These are phyloP conservation scores for Ricinus communis DNA, from an alignment of 345 rosid species.

Conservation along the genomic window DNA sequence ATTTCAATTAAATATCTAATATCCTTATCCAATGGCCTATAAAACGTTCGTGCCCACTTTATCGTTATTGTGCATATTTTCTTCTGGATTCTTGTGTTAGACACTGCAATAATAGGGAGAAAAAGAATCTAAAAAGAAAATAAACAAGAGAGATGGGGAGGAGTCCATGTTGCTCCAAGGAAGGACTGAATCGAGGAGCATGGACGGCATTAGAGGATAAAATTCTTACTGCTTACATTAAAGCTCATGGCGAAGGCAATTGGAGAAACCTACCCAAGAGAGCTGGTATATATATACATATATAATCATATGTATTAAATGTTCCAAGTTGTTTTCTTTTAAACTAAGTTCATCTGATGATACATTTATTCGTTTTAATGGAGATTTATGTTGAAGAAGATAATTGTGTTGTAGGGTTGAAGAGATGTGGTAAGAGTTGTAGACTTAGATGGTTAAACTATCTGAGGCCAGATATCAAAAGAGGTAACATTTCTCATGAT, in stretches of 20 bases:
- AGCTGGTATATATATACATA: slow-evolving; percentile 39
- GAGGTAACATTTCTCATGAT: slow-evolving; percentile 53
- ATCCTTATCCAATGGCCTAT: too few relatives aligned
- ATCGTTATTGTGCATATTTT: too few relatives aligned
- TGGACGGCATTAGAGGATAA: slow-evolving; percentile 62
- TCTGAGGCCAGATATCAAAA: slow-evolving; percentile 56
- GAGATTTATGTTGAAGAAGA: too few relatives aligned
- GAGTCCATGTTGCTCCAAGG: slow-evolving; percentile 64
- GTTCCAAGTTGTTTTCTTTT: too few relatives aligned
- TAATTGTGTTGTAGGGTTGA: slow-evolving; percentile 45
- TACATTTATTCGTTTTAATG: too few relatives aligned
- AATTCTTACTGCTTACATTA: slow-evolving; percentile 43
- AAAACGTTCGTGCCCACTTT: too few relatives aligned
- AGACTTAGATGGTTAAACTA: slow-evolving; percentile 61
- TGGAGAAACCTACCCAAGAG: slow-evolving; percentile 61
- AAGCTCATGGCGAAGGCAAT: slow-evolving; percentile 60
- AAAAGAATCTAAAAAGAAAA: too few relatives aligned
- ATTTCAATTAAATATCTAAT: too few relatives aligned
- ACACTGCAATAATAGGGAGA: too few relatives aligned
- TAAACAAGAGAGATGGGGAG: slow-evolving; percentile 44
- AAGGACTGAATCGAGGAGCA: slow-evolving; percentile 55
- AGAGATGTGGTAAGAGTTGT: slow-evolving; percentile 68
- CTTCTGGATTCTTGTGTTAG: too few relatives aligned
- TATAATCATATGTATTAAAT: background rate
- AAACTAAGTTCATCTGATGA: too few relatives aligned